Conservation (phyloP, 352 stramenopile genomes). For the Phytophthora megakarya region DNA sequence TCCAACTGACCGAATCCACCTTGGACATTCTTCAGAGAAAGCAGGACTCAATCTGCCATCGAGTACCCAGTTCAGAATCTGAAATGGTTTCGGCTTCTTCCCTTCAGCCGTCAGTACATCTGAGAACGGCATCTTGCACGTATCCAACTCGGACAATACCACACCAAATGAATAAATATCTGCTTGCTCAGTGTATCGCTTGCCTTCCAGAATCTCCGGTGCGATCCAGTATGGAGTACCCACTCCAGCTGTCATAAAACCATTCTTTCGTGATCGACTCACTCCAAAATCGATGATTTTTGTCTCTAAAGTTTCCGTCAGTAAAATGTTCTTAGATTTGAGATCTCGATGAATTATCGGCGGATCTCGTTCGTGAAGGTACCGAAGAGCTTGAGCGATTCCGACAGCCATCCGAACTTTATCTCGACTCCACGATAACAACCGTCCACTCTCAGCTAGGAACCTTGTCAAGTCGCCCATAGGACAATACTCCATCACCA, state of each 20-base stretch:
- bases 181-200: constrained; percentile 54
- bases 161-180: constrained; percentile 78
- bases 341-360: constrained; percentile 56
- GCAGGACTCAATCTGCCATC: constrained; percentile 42
- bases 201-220: constrained; percentile 33
- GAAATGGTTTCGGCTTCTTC: constrained; percentile 38
- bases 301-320: constrained; percentile 31
- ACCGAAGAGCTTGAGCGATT: constrained; percentile 38
- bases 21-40: constrained; percentile 48
- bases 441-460: constrained; percentile 12
- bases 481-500: constrained; percentile 37
- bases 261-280: constrained; percentile 24
- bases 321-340: constrained; percentile 43
- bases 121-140: constrained; percentile 33
- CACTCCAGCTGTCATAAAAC: constrained; percentile 37
- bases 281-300: constrained; percentile 57
- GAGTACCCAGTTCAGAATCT: constrained; percentile 51
- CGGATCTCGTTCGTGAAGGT: constrained; percentile 30
- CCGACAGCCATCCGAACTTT: constrained; percentile 42
- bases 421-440: constrained; percentile 29
- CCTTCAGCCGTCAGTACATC: constrained; percentile 26
- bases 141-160: constrained; percentile 48
- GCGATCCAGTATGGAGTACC: constrained; percentile 56
- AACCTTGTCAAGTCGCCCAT: constrained; percentile 33
- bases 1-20: constrained; percentile 27